Base-by-base conservation (phyloP, 2,329 filamentous ascomycete species). In the Coniella vitis region DNA sequence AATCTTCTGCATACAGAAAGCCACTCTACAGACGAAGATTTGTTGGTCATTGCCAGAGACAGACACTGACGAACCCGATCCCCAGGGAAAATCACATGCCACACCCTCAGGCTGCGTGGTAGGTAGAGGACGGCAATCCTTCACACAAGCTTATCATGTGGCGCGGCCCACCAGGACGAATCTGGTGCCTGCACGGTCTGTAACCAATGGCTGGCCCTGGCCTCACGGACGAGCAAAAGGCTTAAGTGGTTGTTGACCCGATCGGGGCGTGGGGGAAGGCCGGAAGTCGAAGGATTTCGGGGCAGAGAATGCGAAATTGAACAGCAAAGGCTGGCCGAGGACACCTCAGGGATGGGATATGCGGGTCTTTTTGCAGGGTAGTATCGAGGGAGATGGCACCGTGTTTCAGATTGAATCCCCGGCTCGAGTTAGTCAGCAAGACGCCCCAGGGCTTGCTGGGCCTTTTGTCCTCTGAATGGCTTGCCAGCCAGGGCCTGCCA, bases 341-440 rank as follows among this genome's bases (percentile, higher is more conserved):
- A 44, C 16, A 36, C 40, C 29, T 22, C 45, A 35, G 31, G 43
- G 48, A 36, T 47, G 44, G 36, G 38, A 39, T 29, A 38, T 49
- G 46, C 42, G 37, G 37, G 49, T 44, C 43, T 41, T 14, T 44
- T 20, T 31, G 35, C 47, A 52, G 50, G 42, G 50, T 49, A 40
- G 38, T 35, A 52, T 52, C 35, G 38, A 40, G 36, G 47, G 47
- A 53, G 47, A 53, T 49, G 47, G 51, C 38, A 44, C 40, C 35
- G 31, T 38, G 51, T 53, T 53, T 53, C 51, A 53, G 48, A 53
- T 53, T 50, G 45, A 53, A 5, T 45, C 29, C 29, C 38, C 21
- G 34, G 38, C 19, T 25, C 45, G 16, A 21, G 22, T 50, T 44
- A 53, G 47, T 53, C 47, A 49, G 32, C 47, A 12, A 22, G 16